A percentile compares a stretch with the other conserved stretches of the same genome.
Evolutionary conservation across 257 asterid species (phyloP).

Genomic region (Coffea eugenioides): DNA sequence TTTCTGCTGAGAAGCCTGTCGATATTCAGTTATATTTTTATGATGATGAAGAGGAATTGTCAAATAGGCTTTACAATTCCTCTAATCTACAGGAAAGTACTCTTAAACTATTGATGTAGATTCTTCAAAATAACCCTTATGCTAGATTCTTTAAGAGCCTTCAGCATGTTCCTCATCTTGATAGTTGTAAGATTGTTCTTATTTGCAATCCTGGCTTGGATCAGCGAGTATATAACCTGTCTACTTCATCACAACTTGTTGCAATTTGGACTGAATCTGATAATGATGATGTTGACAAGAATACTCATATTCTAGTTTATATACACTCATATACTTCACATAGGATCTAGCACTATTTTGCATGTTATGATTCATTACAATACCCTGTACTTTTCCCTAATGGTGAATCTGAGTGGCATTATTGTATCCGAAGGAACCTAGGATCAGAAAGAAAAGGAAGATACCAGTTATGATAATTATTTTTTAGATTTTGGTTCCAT

Average conservation of each 20-base stretch:
- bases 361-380: too few species aligned
- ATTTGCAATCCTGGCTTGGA: neutral
- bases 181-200: neutral
- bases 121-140: neutral
- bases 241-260: neutral
- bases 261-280: neutral
- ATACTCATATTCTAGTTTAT: too few species aligned
- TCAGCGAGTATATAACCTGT: neutral
- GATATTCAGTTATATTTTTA: neutral
- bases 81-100: neutral
- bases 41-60: neutral
- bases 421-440: too few species aligned
- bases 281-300: too few species aligned
- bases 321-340: too few species aligned
- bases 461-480: too few species aligned
- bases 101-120: neutral
- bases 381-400: too few species aligned
- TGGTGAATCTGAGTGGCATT: too few species aligned
- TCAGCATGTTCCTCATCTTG: neutral
- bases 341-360: too few species aligned
- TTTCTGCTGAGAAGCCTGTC: accelerated
- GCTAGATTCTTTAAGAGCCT: neutral
- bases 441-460: too few species aligned
- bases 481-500: too few species aligned
- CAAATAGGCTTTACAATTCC: neutral